Evolutionary conservation across 2,329 filamentous ascomycete genomes (phyloP).

Genomic region (Exophiala sp.): DNA sequence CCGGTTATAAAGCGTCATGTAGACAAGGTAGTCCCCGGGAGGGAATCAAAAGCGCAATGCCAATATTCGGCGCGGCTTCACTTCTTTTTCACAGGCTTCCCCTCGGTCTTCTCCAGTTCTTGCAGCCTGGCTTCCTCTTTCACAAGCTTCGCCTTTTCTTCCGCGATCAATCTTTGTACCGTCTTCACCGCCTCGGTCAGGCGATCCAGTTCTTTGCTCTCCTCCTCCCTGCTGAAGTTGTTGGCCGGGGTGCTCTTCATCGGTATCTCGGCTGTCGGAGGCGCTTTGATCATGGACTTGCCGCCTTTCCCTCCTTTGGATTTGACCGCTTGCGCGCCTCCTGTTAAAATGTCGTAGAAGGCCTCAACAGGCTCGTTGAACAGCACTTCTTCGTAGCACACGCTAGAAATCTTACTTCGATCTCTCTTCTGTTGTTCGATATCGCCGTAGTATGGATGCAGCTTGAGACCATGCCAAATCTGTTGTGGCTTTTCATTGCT

Average conservation of each 20-base stretch:
- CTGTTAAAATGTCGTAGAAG: constrained; percentile 77
- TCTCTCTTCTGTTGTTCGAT: constrained; percentile 66
- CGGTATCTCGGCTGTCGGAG: constrained; percentile 70
- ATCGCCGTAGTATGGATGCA: constrained; percentile 79
- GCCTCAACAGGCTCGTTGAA: constrained; percentile 96
- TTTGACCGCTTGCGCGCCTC: constrained; percentile 52
- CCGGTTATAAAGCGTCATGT: constrained; percentile 8
- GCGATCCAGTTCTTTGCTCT: constrained; percentile 60
- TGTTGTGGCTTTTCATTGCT: constrained; percentile 90
- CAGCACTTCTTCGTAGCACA: constrained; percentile 87
- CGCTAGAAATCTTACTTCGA: constrained; percentile 62
- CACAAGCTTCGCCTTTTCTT: constrained; percentile 57
- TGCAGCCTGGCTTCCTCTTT: constrained; percentile 57
- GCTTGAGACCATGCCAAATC: constrained; percentile 83
- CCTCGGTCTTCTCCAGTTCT: constrained; percentile 43
- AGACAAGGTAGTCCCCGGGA: neutral
- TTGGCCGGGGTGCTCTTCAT: constrained; percentile 59
- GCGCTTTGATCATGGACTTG: constrained; percentile 46
- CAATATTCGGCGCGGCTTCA: constrained; percentile 7
- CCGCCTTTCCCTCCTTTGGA: constrained; percentile 46
- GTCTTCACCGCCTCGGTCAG: constrained; percentile 56
- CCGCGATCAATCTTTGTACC: constrained; percentile 56
- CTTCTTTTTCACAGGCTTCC: constrained; percentile 28
- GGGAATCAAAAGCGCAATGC: neutral
- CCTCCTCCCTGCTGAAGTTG: constrained; percentile 68